Base-by-base conservation (phyloP, 2,329 filamentous ascomycete species). In the Helicocarpus griseus region DNA sequence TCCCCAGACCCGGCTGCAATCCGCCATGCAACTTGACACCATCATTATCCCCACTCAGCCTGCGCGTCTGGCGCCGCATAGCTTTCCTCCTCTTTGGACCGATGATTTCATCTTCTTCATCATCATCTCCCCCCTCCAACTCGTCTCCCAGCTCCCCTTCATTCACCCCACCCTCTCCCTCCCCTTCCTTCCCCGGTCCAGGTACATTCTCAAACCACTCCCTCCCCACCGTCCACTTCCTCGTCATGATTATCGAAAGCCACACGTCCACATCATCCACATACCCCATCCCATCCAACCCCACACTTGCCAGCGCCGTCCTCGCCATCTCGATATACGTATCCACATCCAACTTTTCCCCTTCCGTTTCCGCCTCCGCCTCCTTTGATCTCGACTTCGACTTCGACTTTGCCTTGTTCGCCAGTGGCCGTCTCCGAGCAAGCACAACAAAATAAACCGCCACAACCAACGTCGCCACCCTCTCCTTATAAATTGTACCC, bases 141-240 rank as follows among this genome's bases (percentile, higher is more conserved):
- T 26, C 50, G 8, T 46, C 31, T 7, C 48, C 52, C 24, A 22
- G 17, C 21, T 48, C 14, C 17, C 57, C 58, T 14, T 59, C 60
- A 5, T 53, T 53, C 1, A 48, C 26, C n/a, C 36, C 48, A 7
- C 48, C 26, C 13, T 46, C 51, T 29, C 41, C 52, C 22, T 53
- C 39, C 11, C 6, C 44, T 49, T 54, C 14, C 24, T 49, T 5
- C 50, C 53, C 9, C 55, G 53, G 49, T 55, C 59, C 60, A 6
- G 70, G 69, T 40, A 75, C 74, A 56, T 86, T 81, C 26, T 75
- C 69, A 54, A 86, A 87, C 85, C 85, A 88, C 60, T 87, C 82
- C 48, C 77, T 65, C 3, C 65, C 83, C 75, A 79, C 74, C 17
- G 77, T 68, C 72, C 74, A 78, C 1, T 65, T 65, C 21, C 69